These are phyloP conservation scores for Conticribra guillardii DNA, from an alignment of 108 stramenopile genomes.

Conservation along the genomic window DNA sequence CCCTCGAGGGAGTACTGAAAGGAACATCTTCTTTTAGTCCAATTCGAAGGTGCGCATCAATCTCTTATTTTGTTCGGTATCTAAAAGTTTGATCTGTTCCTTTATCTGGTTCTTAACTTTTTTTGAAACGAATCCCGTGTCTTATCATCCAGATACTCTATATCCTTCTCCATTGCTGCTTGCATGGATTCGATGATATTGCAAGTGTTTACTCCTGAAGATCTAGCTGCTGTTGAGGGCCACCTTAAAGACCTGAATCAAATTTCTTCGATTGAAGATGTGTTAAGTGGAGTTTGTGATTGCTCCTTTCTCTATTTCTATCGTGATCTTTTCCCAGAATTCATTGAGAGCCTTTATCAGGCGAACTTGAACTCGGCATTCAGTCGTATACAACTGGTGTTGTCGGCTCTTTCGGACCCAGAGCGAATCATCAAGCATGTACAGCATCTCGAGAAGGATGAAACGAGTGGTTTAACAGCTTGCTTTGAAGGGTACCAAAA, in stretches of 20 bases:
- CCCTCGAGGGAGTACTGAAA: slow-evolving; percentile 48
- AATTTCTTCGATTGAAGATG: slow-evolving; percentile 39
- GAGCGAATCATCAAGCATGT: slow-evolving; percentile 33
- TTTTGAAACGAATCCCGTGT: not conserved
- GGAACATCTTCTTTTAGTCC: slow-evolving; percentile 51
- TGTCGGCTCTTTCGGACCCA: slow-evolving; percentile 48
- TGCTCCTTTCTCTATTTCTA: slow-evolving; percentile 56
- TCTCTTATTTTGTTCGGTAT: not conserved
- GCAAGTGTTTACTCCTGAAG: slow-evolving; percentile 25
- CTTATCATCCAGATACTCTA: slow-evolving; percentile 13
- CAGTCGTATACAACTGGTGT: slow-evolving; percentile 22
- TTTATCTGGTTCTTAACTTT: no score
- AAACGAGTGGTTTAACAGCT: slow-evolving; percentile 2
- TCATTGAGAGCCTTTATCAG: slow-evolving; percentile 31
- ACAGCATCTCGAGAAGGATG: slow-evolving; percentile 12
- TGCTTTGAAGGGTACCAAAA: slow-evolving; percentile 22
- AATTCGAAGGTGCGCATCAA: slow-evolving; percentile 12
- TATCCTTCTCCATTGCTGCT: slow-evolving; percentile 38
- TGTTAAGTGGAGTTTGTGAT: slow-evolving; percentile 33
- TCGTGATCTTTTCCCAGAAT: slow-evolving; percentile 39
- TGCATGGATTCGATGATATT: slow-evolving; percentile 41
- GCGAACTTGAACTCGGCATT: slow-evolving; percentile 23
- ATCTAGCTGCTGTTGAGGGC: slow-evolving; percentile 27
- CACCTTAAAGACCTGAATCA: slow-evolving; percentile 35
- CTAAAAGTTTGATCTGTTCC: not conserved